phyloP scores from a whole-genome alignment of 179 eudicot species.

The Heliamphora ciliata region DNA sequence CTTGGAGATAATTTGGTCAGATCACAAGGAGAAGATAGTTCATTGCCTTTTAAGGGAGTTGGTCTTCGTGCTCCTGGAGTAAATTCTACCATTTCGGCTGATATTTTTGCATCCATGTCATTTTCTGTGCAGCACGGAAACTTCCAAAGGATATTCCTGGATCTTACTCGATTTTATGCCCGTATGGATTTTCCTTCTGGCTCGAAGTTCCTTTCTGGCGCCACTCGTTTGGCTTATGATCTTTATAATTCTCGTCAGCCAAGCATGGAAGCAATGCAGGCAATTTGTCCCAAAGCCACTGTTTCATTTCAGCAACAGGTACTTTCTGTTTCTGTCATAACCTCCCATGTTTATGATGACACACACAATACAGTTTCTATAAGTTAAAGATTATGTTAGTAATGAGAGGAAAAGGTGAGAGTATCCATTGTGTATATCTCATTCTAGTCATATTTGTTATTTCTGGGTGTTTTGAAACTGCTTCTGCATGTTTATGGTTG shows the following conservation, averaged over 20 bases:
- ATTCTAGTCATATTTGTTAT: neutral
- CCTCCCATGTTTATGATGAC: neutral
- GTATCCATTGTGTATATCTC: neutral
- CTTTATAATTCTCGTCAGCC: slow-evolving; percentile 43
- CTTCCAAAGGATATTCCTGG: slow-evolving; percentile 60
- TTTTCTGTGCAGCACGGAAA: slow-evolving; percentile 75
- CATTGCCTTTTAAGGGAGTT: slow-evolving; percentile 32
- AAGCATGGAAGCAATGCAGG: slow-evolving; percentile 49
- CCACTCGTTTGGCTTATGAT: slow-evolving; percentile 47
- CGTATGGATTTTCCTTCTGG: slow-evolving; percentile 76
- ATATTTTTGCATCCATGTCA: slow-evolving; percentile 53
- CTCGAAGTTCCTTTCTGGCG: slow-evolving; percentile 55
- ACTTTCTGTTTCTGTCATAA: neutral
- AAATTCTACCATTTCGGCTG: slow-evolving; percentile 49
- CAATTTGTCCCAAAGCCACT: slow-evolving; percentile 50
- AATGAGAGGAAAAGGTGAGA: neutral
- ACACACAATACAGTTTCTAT: neutral
- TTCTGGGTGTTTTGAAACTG: neutral
- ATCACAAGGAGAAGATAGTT: slow-evolving; percentile 31
- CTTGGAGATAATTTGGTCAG: slow-evolving; percentile 47
- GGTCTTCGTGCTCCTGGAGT: slow-evolving; percentile 36
- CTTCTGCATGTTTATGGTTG: neutral
- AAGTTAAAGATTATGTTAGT: neutral
- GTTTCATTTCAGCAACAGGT: slow-evolving; percentile 92
- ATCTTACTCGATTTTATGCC: slow-evolving; percentile 59